phyloP scores from a whole-genome alignment of 768 basidiomycete genomes.

The Tulasnella calospora region DNA sequence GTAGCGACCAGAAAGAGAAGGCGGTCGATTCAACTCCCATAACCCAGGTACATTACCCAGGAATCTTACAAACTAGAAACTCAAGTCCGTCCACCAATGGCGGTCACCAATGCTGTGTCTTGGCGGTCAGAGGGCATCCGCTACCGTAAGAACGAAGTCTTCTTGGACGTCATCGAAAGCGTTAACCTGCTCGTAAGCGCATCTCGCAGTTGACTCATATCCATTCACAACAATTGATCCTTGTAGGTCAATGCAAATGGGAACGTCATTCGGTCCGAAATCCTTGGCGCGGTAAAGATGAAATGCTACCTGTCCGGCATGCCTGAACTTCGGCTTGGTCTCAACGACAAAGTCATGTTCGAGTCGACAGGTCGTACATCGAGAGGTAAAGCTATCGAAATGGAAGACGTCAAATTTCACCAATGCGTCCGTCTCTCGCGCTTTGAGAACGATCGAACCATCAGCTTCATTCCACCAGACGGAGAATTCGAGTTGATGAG shows the following conservation, averaged over 20 bases:
- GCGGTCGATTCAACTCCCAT: background rate
- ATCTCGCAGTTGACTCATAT: background rate
- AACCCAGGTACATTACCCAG: conserved; percentile 86
- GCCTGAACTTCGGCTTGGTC: conserved; percentile 90
- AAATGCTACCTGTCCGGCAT: conserved; percentile 99
- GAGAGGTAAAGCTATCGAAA: conserved; percentile 96
- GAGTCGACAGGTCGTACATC: conserved; percentile 92
- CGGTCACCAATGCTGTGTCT: conserved; percentile 96
- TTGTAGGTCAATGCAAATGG: conserved; percentile 89
- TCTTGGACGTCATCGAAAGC: conserved; percentile 95
- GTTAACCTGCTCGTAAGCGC: conserved; percentile 84
- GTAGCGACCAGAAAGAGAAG: background rate
- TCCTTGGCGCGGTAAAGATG: conserved; percentile 99
- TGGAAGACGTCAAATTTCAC: conserved; percentile 99
- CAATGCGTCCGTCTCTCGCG: conserved; percentile 96
- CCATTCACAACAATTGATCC: background rate
- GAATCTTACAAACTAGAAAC: conserved; percentile 96
- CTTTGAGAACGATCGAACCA: conserved; percentile 98
- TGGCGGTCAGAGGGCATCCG: conserved; percentile 97
- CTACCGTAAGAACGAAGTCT: conserved; percentile 98
- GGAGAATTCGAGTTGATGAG: conserved; percentile 99
- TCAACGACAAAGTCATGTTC: conserved; percentile 99
- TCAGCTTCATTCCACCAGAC: conserved; percentile 98
- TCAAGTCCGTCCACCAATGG: conserved; percentile 87
- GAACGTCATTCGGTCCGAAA: conserved; percentile 94